These are phyloP conservation scores for Orbilia brochopaga DNA, from an alignment of 2,329 filamentous ascomycete genomes.

Conservation along the genomic window DNA sequence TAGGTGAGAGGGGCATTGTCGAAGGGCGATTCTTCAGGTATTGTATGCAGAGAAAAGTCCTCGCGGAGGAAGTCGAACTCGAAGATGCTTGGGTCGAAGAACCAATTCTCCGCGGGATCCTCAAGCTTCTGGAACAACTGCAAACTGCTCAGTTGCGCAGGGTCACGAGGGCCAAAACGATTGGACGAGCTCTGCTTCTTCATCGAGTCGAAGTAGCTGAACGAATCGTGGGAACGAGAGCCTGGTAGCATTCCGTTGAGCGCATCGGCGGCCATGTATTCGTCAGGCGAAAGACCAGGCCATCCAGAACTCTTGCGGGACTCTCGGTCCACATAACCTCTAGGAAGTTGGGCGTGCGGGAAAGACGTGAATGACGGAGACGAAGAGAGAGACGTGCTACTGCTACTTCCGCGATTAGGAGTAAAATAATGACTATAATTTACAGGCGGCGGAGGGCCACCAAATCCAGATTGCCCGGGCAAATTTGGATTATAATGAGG, in stretches of 20 bases:
- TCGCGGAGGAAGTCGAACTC: constrained; percentile 47
- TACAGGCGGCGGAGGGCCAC: constrained; percentile 37
- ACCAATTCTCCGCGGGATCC: constrained; percentile 41
- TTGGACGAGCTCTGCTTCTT: constrained; percentile 40
- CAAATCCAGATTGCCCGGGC: constrained; percentile 17
- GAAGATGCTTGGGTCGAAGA: constrained; percentile 48
- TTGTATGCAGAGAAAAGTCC: constrained; percentile 44
- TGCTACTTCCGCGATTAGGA: constrained; percentile 41
- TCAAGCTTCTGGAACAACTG: constrained; percentile 46
- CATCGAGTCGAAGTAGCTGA: constrained; percentile 46
- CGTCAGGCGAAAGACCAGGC: constrained; percentile 41
- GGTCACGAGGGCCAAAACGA: constrained; percentile 35
- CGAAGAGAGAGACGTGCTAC: constrained; percentile 42
- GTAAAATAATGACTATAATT: constrained; percentile 44
- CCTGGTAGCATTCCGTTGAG: constrained; percentile 44
- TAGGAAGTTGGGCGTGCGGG: constrained; percentile 42
- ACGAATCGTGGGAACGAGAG: constrained; percentile 33
- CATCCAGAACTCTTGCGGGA: constrained; percentile 36
- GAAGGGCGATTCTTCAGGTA: constrained; percentile 37
- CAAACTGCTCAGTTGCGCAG: constrained; percentile 38
- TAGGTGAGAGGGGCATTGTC: constrained; percentile 38
- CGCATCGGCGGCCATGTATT: constrained; percentile 46
- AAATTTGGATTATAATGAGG: constrained; percentile 48
- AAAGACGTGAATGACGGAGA: constrained; percentile 44
- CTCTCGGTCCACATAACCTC: constrained; percentile 42